These are phyloP conservation scores for Yamadazyma triangularis DNA, from an alignment of 1,139 yeast genomes.

Conservation along the genomic window DNA sequence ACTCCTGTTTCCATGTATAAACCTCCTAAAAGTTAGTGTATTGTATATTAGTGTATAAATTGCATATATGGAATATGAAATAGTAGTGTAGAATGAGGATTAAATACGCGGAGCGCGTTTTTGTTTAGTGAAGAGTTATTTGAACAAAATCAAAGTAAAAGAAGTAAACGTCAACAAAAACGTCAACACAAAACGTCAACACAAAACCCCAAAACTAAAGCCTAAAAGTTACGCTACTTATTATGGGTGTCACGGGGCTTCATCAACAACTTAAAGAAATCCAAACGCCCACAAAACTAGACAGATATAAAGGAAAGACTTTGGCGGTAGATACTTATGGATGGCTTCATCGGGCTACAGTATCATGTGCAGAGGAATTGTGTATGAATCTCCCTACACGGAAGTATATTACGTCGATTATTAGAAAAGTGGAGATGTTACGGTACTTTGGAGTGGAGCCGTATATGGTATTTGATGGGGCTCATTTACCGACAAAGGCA, in stretches of 20 bases:
- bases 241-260: slow-evolving; percentile 79
- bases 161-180: too few relatives aligned
- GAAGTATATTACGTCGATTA: slow-evolving; percentile 55
- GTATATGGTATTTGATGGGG: slow-evolving; percentile 93
- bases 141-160: too few relatives aligned
- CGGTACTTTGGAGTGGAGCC: slow-evolving; percentile 70
- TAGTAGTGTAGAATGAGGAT: too few relatives aligned
- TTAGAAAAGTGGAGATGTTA: slow-evolving; percentile 64
- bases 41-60: too few relatives aligned
- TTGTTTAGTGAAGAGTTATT: too few relatives aligned
- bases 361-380: slow-evolving; percentile 80
- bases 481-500: slow-evolving; percentile 72
- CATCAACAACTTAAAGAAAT: slow-evolving; percentile 71
- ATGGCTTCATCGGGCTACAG: slow-evolving; percentile 89
- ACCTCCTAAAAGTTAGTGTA: slow-evolving; percentile 30
- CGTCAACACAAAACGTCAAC: too few relatives aligned
- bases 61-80: too few relatives aligned
- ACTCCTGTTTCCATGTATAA: slow-evolving; percentile 32
- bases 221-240: too few relatives aligned
- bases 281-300: slow-evolving; percentile 55
- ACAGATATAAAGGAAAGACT: slow-evolving; percentile 65
- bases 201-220: too few relatives aligned
- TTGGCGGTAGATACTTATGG: slow-evolving; percentile 94
- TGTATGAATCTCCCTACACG: slow-evolving; percentile 69
- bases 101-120: too few relatives aligned